Conservation (phyloP, 1,284 basidiomycete genomes). For the Apiotrichum mycotoxinovorans region DNA sequence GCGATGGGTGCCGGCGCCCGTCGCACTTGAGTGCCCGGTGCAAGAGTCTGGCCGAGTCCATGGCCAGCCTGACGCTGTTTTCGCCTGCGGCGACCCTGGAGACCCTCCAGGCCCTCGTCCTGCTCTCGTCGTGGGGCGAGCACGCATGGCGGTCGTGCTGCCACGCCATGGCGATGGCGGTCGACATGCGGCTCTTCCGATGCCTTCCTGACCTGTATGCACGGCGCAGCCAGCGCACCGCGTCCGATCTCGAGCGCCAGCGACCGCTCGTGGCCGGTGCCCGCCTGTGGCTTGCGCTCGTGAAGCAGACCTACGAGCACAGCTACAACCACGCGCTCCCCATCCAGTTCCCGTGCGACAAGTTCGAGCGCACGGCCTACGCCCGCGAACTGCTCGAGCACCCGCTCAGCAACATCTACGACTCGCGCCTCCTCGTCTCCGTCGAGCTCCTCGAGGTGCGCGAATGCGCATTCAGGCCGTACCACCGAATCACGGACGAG, state of each 20-base stretch:
- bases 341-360: background rate
- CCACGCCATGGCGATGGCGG: slow-evolving; percentile 32
- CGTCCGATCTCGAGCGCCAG: background rate
- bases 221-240: background rate
- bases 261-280: background rate
- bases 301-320: background rate
- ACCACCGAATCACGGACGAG: background rate
- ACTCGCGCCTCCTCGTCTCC: background rate
- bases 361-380: background rate
- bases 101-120: slow-evolving; percentile 27
- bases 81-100: slow-evolving; percentile 28
- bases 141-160: slow-evolving; percentile 33
- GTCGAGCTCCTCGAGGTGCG: background rate
- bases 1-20: slow-evolving; percentile 2
- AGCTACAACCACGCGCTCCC: background rate
- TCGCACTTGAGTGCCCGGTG: slow-evolving; percentile 16
- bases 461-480: background rate
- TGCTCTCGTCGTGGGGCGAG: slow-evolving; percentile 10
- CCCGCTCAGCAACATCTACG: background rate
- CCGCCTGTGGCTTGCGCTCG: background rate
- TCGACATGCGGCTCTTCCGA: slow-evolving; percentile 34
- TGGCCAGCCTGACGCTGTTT: slow-evolving; percentile 27
- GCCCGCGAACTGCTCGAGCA: background rate
- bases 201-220: slow-evolving; percentile 28
- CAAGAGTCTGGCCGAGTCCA: slow-evolving; percentile 25